A percentile compares a stretch with the other conserved stretches of the same genome.
Conservation (phyloP, 495 filamentous ascomycete species). For the Tuber aestivum region DNA sequence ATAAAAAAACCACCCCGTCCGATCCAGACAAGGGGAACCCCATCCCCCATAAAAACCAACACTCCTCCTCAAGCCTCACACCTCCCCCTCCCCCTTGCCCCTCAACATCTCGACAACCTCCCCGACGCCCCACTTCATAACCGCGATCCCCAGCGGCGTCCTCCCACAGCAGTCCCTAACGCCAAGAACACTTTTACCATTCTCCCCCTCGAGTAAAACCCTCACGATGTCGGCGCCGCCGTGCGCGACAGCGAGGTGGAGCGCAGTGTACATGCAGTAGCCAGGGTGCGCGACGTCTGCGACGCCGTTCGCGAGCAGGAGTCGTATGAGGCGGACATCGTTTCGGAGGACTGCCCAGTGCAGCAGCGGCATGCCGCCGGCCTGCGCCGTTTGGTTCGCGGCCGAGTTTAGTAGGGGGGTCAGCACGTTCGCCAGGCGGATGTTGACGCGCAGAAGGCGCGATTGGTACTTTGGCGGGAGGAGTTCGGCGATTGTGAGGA, state of each 20-base stretch:
- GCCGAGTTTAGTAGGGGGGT: background rate
- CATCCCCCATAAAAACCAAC: background rate
- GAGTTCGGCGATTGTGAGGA: background rate
- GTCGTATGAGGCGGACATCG: background rate
- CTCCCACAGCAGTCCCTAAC: background rate
- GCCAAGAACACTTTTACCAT: background rate
- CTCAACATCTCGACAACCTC: background rate
- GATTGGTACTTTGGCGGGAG: background rate
- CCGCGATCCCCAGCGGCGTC: background rate
- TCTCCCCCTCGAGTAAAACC: background rate
- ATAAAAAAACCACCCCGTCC: background rate
- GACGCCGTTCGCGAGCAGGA: background rate
- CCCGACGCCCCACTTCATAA: background rate
- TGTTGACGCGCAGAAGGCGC: background rate
- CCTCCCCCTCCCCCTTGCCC: background rate
- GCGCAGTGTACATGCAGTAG: background rate
- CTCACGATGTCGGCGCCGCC: background rate
- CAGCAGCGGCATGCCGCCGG: background rate
- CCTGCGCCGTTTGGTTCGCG: background rate
- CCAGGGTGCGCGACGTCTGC: background rate
- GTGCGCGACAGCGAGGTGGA: slow-evolving; percentile 3
- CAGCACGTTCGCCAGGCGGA: background rate
- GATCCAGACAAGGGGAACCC: background rate
- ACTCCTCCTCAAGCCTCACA: background rate
- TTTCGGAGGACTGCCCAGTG: background rate